Evolutionary conservation across 2,329 filamentous ascomycete species (phyloP).

Genomic region (Myriosclerotinia scirpicola): DNA sequence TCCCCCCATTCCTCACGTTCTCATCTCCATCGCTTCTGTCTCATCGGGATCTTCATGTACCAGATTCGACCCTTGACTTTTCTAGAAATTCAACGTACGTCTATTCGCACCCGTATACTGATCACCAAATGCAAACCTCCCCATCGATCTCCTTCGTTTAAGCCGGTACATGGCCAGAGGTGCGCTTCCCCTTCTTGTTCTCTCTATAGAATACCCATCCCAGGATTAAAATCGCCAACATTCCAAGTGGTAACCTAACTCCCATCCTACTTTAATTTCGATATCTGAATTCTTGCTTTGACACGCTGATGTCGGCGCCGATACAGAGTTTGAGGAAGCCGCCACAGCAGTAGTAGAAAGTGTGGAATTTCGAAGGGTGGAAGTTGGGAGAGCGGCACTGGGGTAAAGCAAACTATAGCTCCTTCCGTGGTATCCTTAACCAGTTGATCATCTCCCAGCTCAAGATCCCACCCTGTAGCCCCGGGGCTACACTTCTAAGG

Average conservation of each 20-base stretch:
- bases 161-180: too few species aligned
- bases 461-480: background rate
- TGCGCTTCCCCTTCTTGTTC: background rate
- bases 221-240: background rate
- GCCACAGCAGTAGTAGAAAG: background rate
- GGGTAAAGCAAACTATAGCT: background rate
- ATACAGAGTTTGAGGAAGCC: background rate
- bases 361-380: too few species aligned
- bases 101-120: too few species aligned
- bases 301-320: background rate
- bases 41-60: too few species aligned
- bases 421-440: background rate
- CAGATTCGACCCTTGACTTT: too few species aligned
- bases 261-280: constrained; percentile 2
- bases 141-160: too few species aligned
- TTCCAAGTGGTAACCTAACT: background rate
- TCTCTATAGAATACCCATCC: constrained; percentile 5
- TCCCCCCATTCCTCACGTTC: too few species aligned
- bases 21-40: too few species aligned
- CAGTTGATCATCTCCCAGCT: background rate
- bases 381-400: background rate
- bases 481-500: background rate
- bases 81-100: too few species aligned
- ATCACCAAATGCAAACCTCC: too few species aligned
- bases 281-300: background rate